Evolutionary conservation across 441 rosid species (phyloP), one percentile per base, ranked within the genome.

Genomic region (Pelargonium fulgidum): DNA sequence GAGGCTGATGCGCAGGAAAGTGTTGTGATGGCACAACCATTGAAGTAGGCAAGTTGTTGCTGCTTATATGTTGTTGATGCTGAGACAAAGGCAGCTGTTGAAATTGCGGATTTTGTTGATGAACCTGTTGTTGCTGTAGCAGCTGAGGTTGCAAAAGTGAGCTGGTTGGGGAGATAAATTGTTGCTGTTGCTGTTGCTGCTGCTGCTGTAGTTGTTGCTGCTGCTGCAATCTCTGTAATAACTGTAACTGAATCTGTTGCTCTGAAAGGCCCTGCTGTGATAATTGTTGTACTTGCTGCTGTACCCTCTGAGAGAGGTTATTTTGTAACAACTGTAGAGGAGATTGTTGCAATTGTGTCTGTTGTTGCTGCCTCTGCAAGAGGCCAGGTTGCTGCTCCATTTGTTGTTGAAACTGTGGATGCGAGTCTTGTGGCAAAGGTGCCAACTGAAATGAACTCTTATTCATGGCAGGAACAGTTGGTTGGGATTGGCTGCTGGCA

Each of bases 201-300:
- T 71, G 41, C 29, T 47, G 73, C 29, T 62, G 39, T 12, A 26
- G 66, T 29, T 70, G 73, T 7, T 45, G 73, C 50, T 90, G 88
- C 62, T 86, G 89, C 81, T 88, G 99, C 73, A 88, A 62, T 74
- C 86, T 87, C 79, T 91, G 99, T 10, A 90, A 81, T 75, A 90
- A 75, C 72, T 94, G 98, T 68, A 87, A 72, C 8, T 91, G 97
- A 79, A 85, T 78, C 75, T 93, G 94, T 52, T 93, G 92, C 58
- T 91, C 96, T 5, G 92, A 77, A 77, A 85, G 83, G 68, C 83
- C 74, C 63, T 81, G 75, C 74, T 82, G 90, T 19, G 90, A 65
- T 63, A 85, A 65, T 65, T 85, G 96, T 73, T 80, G 91, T 68
- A 82, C 69, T 66, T 83, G 93, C 36, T 78, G 78, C 75, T 81